phyloP scores from a whole-genome alignment of 164 flowering plant species.

The grape (Vitis vinifera) region ASM3070453v1 NC_081808.1:18691501-18692000 shows the following conservation, averaged over 20 bases:
- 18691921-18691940: too few species aligned
- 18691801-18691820: too few species aligned
- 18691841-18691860: too few species aligned
- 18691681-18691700: slow-evolving; percentile 54
- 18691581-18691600: slow-evolving; percentile 83
- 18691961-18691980: too few species aligned
- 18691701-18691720: background rate
- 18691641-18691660: slow-evolving; percentile 82
- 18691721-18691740: slow-evolving; percentile 2
- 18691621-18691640: slow-evolving; percentile 76
- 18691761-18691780: too few species aligned
- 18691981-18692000: too few species aligned
- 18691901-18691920: too few species aligned
- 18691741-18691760: background rate
- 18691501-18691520: slow-evolving; percentile 13
- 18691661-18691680: slow-evolving; percentile 70
- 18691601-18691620: slow-evolving; percentile 87
- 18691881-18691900: too few species aligned
- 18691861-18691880: too few species aligned
- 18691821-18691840: too few species aligned
- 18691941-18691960: too few species aligned
- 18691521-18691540: slow-evolving; percentile 10
- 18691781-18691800: too few species aligned
- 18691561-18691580: slow-evolving; percentile 47
- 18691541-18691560: slow-evolving; percentile 17